A percentile compares a stretch with the other conserved stretches of the same genome.
Evolutionary conservation across 2,329 filamentous ascomycete genomes (phyloP).

Genomic region (Zymoseptoria ardabiliae): DNA sequence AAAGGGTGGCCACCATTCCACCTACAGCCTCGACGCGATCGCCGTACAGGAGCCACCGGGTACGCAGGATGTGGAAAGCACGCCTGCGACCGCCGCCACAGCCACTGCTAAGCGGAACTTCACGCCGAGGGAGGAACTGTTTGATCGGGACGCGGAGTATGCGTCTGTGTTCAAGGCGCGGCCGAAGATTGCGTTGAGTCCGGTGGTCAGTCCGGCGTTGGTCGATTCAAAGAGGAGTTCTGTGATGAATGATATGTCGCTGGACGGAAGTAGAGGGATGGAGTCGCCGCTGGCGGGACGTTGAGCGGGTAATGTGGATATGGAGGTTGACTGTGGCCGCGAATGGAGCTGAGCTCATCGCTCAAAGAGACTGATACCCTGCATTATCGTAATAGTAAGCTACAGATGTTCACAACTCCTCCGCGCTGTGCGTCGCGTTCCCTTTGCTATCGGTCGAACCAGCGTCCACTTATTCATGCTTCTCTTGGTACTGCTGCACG

Average conservation of each 20-base stretch:
- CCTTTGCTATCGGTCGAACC: background rate
- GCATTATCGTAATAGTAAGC: background rate
- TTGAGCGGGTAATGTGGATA: background rate
- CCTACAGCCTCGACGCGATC: slow-evolving; percentile 4
- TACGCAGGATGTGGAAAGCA: background rate
- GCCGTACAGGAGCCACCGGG: background rate
- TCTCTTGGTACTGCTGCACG: background rate
- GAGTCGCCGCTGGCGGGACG: background rate
- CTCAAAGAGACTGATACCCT: background rate
- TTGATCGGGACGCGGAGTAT: slow-evolving; percentile 65
- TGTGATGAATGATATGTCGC: background rate
- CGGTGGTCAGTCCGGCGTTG: slow-evolving; percentile 31
- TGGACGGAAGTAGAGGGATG: background rate
- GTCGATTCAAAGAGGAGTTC: background rate
- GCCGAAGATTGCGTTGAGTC: slow-evolving; percentile 72
- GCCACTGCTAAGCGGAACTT: slow-evolving; percentile 27
- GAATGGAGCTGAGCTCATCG: background rate
- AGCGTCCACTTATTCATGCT: background rate
- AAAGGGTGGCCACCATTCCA: slow-evolving; percentile 21
- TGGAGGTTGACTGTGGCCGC: background rate
- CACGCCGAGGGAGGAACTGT: slow-evolving; percentile 60
- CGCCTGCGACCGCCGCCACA: background rate
- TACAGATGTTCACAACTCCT: background rate
- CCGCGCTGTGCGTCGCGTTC: too few species aligned
- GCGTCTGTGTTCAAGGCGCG: slow-evolving; percentile 78